A percentile compares a stretch with the other conserved stretches of the same genome.
phyloP scores from a whole-genome alignment of 108 stramenopile species.

The Skeletonema marinoi region DNA sequence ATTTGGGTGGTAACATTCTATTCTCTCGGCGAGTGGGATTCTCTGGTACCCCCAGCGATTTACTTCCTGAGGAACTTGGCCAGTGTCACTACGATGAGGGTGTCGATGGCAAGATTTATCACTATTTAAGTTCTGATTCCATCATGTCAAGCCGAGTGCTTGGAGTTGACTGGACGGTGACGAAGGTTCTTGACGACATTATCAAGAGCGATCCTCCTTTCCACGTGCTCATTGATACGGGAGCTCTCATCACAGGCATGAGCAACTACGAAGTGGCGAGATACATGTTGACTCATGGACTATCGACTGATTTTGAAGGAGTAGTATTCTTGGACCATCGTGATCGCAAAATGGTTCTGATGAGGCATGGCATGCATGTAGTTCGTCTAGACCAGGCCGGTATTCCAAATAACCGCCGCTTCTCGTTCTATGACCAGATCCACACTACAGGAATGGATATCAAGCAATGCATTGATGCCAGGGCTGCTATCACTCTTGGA shows the following conservation, averaged over 20 bases:
- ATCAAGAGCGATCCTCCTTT: slow-evolving; percentile 82
- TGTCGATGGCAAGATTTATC: slow-evolving; percentile 95
- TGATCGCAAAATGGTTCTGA: slow-evolving; percentile 93
- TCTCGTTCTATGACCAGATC: slow-evolving; percentile 97
- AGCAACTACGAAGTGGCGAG: slow-evolving; percentile 95
- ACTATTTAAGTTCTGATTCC: slow-evolving; percentile 87
- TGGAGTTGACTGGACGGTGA: slow-evolving; percentile 78
- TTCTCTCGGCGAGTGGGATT: slow-evolving; percentile 96
- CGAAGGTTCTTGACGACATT: slow-evolving; percentile 77
- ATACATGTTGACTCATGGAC: slow-evolving; percentile 79
- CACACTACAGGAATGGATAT: slow-evolving; percentile 99
- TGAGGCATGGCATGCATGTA: slow-evolving; percentile 83
- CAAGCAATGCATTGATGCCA: slow-evolving; percentile 91
- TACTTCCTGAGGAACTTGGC: slow-evolving; percentile 98
- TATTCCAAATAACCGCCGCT: slow-evolving; percentile 83
- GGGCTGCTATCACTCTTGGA: slow-evolving; percentile 91
- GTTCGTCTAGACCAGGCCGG: slow-evolving; percentile 89
- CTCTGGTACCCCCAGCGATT: slow-evolving; percentile 97
- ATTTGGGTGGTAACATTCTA: slow-evolving; percentile 97
- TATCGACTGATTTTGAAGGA: slow-evolving; percentile 84
- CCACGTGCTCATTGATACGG: slow-evolving; percentile 94
- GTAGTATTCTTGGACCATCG: slow-evolving; percentile 94
- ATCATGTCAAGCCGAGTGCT: slow-evolving; percentile 81
- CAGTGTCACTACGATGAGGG: slow-evolving; percentile 96
- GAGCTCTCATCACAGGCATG: slow-evolving; percentile 96